phyloP scores from a whole-genome alignment of 208 protist genomes.

The Leishmania tropica region DNA sequence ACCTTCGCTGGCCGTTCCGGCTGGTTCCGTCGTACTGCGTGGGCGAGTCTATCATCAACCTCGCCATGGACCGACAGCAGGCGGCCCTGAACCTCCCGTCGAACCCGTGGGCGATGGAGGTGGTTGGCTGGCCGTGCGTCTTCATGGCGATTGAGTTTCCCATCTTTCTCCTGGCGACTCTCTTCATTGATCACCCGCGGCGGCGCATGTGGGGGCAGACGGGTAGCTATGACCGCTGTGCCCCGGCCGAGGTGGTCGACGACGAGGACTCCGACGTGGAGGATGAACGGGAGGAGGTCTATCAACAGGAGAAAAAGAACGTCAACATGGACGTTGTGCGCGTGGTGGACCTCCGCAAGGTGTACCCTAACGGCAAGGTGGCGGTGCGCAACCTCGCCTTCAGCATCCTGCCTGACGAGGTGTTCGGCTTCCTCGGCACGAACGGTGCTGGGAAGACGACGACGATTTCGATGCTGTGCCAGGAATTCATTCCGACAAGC shows the following conservation, averaged over 20 bases:
- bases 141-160: slow-evolving; percentile 70
- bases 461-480: slow-evolving; percentile 78
- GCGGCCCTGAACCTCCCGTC: slow-evolving; percentile 22
- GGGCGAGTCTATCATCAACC: slow-evolving; percentile 78
- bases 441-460: slow-evolving; percentile 93
- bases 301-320: slow-evolving; percentile 31
- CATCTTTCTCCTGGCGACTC: slow-evolving; percentile 51
- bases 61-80: slow-evolving; percentile 41
- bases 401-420: slow-evolving; percentile 65
- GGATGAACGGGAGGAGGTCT: slow-evolving; percentile 56
- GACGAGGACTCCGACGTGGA: slow-evolving; percentile 55
- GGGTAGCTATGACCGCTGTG: slow-evolving; percentile 30
- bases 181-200: slow-evolving; percentile 73
- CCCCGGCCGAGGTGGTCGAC: slow-evolving; percentile 30
- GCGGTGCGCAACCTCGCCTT: slow-evolving; percentile 76
- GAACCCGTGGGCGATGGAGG: slow-evolving; percentile 41
- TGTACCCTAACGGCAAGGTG: slow-evolving; percentile 66
- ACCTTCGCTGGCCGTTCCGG: slow-evolving; percentile 63
- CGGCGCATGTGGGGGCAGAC: slow-evolving; percentile 37
- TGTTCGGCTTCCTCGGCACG: slow-evolving; percentile 89
- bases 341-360: slow-evolving; percentile 72
- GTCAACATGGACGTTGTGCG: slow-evolving; percentile 49
- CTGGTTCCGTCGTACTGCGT: slow-evolving; percentile 77
- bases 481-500: slow-evolving; percentile 71
- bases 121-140: slow-evolving; percentile 51